Evolutionary conservation across 1,284 basidiomycete genomes (phyloP), one percentile per base, ranked within the genome.

Genomic region (Cerrena zonata): DNA sequence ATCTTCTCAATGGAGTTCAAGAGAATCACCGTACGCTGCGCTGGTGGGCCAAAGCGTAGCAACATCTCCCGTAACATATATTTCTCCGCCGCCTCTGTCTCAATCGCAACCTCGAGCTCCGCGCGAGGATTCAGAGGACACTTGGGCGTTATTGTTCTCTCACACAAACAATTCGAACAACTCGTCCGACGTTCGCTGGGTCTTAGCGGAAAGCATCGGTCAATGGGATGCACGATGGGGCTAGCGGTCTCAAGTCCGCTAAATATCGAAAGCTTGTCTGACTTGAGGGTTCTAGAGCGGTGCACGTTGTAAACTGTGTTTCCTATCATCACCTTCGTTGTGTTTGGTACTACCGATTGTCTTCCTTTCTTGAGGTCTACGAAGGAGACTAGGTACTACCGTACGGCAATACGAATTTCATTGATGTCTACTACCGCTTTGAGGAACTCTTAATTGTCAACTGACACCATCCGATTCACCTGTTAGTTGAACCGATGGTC

Each of bases 201-300:
- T 57, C 1, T 26, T 62, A 19, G 64, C 59, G 4, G 64, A 66
- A 45, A 62, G 58, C 38, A 50, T 65, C 5, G 63, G 65, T 13
- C 52, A 56, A 37, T 63, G 58, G 58, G 64, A 66, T 37, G 52
- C 53, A n/a, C 47, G 62, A 48, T 62, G 58, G 61, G 64, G 63
- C 5, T 65, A 34, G 30, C n/a, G n/a, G 30, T 34, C 7, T 7
- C 15, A 7, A 15, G 15, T 15, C 30, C 30, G 15, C 30, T 34
- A 34, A 34, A 34, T 34, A 34, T 34, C 30, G 7, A 34, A 34
- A n/a, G n/a, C n/a, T n/a, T n/a, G n/a, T n/a, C n/a, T n/a, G n/a
- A n/a, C n/a, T n/a, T n/a, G n/a, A n/a, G n/a, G n/a, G n/a, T n/a
- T n/a, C n/a, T n/a, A n/a, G n/a, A n/a, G n/a, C n/a, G n/a, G n/a